Evolutionary conservation across 2,329 filamentous ascomycete genomes (phyloP).

Genomic region (Dactylellina parvicollis): DNA sequence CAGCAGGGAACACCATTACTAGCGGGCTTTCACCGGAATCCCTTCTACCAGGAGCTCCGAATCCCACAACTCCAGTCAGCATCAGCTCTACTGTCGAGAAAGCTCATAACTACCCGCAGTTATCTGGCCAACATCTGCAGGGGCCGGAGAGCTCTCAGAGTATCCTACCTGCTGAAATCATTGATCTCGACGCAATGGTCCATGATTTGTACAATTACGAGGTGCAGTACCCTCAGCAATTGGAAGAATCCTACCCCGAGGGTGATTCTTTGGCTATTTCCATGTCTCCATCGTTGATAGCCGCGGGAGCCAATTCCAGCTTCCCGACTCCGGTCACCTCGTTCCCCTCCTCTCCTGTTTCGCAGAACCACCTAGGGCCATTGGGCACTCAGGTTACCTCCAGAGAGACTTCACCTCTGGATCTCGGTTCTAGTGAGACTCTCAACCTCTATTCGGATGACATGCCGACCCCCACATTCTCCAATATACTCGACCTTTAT

Average conservation of each 20-base stretch:
- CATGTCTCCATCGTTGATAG: not conserved
- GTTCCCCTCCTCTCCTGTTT: not conserved
- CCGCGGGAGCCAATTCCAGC: not conserved
- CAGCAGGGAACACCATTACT: not conserved
- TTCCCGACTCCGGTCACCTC: not conserved
- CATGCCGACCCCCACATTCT: not conserved
- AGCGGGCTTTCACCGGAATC: not conserved
- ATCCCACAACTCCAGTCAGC: too few species aligned
- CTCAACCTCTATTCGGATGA: not conserved
- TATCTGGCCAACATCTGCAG: too few species aligned
- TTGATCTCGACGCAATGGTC: not conserved
- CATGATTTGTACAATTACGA: not conserved
- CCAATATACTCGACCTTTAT: not conserved
- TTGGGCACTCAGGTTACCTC: not conserved
- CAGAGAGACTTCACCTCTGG: conserved; percentile 1
- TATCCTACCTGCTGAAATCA: not conserved
- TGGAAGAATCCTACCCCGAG: not conserved
- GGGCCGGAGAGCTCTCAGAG: not conserved
- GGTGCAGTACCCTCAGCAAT: not conserved
- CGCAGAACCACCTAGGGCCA: not conserved
- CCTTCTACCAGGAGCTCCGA: not conserved
- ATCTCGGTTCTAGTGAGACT: not conserved
- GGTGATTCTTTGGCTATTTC: not conserved
- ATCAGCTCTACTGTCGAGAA: too few species aligned
- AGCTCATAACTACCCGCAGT: too few species aligned